A percentile compares a stretch with the other conserved stretches of the same genome.
Evolutionary conservation across 352 stramenopile species (phyloP).

Genomic region (Globisporangium apiculatum): DNA sequence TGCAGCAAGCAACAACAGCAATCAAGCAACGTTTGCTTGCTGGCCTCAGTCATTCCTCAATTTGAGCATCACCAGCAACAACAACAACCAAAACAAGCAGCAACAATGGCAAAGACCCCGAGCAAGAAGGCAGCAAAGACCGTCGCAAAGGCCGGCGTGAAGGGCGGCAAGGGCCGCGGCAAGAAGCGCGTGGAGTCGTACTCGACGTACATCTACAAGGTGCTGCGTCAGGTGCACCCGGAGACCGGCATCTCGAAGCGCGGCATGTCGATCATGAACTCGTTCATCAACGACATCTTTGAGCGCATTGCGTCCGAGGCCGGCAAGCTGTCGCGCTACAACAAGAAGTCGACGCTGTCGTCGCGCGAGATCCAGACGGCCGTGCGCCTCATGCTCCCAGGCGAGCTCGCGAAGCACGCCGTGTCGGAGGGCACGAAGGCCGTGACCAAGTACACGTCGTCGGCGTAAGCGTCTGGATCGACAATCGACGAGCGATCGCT

Average conservation of each 20-base stretch:
- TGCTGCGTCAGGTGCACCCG: slow-evolving; percentile 93
- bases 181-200: slow-evolving; percentile 89
- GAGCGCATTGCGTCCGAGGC: slow-evolving; percentile 96
- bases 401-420: slow-evolving; percentile 96
- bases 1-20: no score
- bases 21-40: not conserved
- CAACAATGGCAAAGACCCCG: slow-evolving; percentile 92
- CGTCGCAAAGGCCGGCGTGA: slow-evolving; percentile 55
- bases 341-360: slow-evolving; percentile 98
- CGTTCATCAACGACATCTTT: slow-evolving; percentile 93
- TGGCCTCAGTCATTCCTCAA: slow-evolving; percentile 20
- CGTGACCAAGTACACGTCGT: slow-evolving; percentile 89
- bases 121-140: slow-evolving; percentile 91
- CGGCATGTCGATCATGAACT: slow-evolving; percentile 98
- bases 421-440: slow-evolving; percentile 97
- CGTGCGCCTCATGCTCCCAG: slow-evolving; percentile 93
- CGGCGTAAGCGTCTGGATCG: slow-evolving; percentile 47
- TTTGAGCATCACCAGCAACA: slow-evolving; percentile 17
- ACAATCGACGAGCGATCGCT: not conserved
- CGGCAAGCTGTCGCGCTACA: slow-evolving; percentile 95
- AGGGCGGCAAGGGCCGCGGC: slow-evolving; percentile 71
- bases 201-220: slow-evolving; percentile 92
- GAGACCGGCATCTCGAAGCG: slow-evolving; percentile 97
- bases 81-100: slow-evolving; percentile 7
- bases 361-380: slow-evolving; percentile 97